phyloP scores from a whole-genome alignment of 2,329 filamentous ascomycete species.

The Rachicladosporium sp. region DNA sequence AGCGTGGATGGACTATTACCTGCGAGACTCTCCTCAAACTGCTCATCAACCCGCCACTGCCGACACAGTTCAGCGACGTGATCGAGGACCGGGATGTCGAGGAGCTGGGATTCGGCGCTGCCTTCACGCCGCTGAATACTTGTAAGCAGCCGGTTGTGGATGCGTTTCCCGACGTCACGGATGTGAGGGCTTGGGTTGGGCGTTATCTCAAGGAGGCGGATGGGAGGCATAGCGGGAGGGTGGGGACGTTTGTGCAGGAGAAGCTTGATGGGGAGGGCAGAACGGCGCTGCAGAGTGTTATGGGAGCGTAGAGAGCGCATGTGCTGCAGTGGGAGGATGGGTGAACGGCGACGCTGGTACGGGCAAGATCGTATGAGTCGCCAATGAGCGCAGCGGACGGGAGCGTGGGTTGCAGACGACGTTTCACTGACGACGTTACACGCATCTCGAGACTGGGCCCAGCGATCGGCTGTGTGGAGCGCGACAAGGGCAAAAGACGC shows the following conservation, averaged over 20 bases:
- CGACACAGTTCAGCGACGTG: constrained; percentile 51
- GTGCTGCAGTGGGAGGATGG: too few species aligned
- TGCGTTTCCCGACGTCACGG: constrained; percentile 73
- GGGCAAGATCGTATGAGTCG: too few species aligned
- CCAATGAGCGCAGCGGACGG: too few species aligned
- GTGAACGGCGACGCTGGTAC: too few species aligned
- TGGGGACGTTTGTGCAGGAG: constrained; percentile 59
- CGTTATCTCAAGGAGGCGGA: constrained; percentile 68
- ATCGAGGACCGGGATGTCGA: constrained; percentile 85
- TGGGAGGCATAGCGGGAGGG: constrained; percentile 54
- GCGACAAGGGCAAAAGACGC: too few species aligned
- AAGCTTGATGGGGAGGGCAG: constrained; percentile 42
- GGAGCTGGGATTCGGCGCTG: constrained; percentile 86
- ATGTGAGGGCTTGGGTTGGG: constrained; percentile 74
- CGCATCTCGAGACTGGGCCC: too few species aligned
- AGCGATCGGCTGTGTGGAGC: too few species aligned
- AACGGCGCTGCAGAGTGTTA: constrained; percentile 27
- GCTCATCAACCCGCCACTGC: constrained; percentile 74
- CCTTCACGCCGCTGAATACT: constrained; percentile 86
- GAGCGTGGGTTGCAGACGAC: too few species aligned
- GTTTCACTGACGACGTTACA: too few species aligned
- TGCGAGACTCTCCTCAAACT: constrained; percentile 78
- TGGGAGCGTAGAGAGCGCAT: constrained; percentile 15
- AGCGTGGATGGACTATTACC: constrained; percentile 83
- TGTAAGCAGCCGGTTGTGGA: constrained; percentile 65